Evolutionary conservation across 352 stramenopile genomes (phyloP).

Genomic region (Globisporangium recalcitrans): DNA sequence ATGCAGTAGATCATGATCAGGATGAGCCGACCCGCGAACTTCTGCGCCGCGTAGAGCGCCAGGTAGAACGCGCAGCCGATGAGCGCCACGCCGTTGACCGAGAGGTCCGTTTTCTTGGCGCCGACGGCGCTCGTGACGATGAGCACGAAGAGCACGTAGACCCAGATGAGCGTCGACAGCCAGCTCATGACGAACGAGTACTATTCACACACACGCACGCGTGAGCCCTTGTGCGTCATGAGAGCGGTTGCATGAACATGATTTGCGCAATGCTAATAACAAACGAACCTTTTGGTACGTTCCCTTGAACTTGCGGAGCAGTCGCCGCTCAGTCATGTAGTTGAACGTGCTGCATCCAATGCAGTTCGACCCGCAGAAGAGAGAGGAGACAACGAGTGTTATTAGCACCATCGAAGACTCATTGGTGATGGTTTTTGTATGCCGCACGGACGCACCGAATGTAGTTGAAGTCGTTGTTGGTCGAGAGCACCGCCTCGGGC

Average conservation of each 20-base stretch:
- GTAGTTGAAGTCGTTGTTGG: conserved; percentile 18
- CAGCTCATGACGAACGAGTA: conserved; percentile 22
- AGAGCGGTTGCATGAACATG: too few species aligned
- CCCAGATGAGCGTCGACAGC: conserved; percentile 18
- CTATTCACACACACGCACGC: conserved; percentile 2
- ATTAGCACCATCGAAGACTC: not conserved
- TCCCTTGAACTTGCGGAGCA: conserved; percentile 19
- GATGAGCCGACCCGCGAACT: conserved; percentile 9
- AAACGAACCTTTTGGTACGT: conserved; percentile 19
- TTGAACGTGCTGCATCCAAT: conserved; percentile 18
- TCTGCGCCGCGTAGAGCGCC: conserved; percentile 16
- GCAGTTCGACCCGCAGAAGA: not conserved
- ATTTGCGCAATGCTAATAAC: too few species aligned
- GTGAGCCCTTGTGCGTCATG: too few species aligned
- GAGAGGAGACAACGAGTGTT: not conserved
- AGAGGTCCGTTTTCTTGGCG: conserved; percentile 16
- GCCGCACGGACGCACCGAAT: conserved; percentile 11
- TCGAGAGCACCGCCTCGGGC: not conserved
- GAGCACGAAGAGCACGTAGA: conserved; percentile 25
- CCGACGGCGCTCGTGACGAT: conserved; percentile 19
- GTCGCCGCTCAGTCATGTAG: conserved; percentile 20
- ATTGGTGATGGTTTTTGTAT: too few species aligned
- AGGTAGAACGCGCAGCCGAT: conserved; percentile 20
- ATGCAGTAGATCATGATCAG: conserved; percentile 23
- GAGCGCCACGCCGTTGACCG: conserved; percentile 19